phyloP scores from a whole-genome alignment of 495 filamentous ascomycete genomes.

The Neurospora sp. region DNA sequence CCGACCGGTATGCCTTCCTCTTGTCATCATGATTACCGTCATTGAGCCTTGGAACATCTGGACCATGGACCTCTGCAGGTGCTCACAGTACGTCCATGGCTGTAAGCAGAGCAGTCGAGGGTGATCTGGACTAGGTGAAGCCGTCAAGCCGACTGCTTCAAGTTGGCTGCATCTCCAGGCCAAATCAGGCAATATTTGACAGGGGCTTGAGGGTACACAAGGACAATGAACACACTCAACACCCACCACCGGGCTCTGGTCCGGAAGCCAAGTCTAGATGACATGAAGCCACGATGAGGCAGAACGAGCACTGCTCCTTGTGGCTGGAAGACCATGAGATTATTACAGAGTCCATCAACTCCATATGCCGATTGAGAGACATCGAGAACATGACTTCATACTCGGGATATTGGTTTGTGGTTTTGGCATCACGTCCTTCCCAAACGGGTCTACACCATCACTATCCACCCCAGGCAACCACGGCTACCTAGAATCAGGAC shows the following conservation, averaged over 20 bases:
- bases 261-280: neutral
- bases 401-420: neutral
- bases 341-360: neutral
- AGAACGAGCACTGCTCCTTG: neutral
- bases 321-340: neutral
- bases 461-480: neutral
- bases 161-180: neutral
- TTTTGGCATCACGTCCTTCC: neutral
- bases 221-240: neutral
- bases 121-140: neutral
- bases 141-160: neutral
- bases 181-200: neutral
- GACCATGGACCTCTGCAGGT: neutral
- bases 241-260: neutral
- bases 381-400: neutral
- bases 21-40: neutral
- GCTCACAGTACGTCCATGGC: neutral
- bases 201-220: neutral
- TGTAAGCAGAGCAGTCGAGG: neutral
- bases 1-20: neutral
- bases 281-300: neutral
- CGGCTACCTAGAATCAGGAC: neutral
- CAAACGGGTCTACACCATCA: neutral
- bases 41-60: neutral
- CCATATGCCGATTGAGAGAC: neutral